A percentile compares a stretch with the other conserved stretches of the same genome.
Conservation (phyloP, 2,329 filamentous ascomycete species). For the Fusarium haematococcum region DNA sequence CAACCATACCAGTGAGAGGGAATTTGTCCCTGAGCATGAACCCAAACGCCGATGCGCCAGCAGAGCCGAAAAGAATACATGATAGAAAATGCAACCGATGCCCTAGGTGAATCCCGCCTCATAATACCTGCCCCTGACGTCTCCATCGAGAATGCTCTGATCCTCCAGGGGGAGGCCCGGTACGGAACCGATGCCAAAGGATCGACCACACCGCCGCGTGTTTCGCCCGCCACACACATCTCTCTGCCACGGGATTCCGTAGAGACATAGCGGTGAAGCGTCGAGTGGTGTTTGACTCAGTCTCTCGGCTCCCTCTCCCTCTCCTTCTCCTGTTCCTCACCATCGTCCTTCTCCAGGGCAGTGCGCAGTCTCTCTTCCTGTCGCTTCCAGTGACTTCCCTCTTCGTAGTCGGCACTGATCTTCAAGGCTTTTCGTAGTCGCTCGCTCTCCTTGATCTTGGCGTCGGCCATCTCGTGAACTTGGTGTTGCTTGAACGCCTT, state of each 20-base stretch:
- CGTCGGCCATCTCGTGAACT: slow-evolving; percentile 94
- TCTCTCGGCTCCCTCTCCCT: slow-evolving; percentile 45
- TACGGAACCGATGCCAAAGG: neutral
- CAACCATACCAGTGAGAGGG: neutral
- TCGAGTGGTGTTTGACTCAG: neutral
- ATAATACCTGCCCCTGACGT: neutral
- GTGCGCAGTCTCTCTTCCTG: slow-evolving; percentile 77
- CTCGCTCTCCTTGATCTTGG: slow-evolving; percentile 96
- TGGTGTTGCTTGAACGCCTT: slow-evolving; percentile 86
- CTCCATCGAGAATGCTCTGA: neutral
- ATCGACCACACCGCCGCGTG: neutral
- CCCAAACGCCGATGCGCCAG: slow-evolving; percentile 22
- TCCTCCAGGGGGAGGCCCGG: neutral
- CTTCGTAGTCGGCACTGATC: slow-evolving; percentile 86
- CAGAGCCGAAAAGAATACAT: neutral
- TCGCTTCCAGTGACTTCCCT: slow-evolving; percentile 86
- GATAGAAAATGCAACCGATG: neutral
- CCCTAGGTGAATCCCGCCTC: neutral
- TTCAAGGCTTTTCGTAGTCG: slow-evolving; percentile 86
- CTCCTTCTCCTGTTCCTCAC: slow-evolving; percentile 53
- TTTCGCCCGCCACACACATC: neutral
- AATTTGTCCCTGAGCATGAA: neutral
- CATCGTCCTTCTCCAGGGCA: slow-evolving; percentile 56
- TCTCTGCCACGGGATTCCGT: neutral
- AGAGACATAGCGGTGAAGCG: neutral